phyloP scores from a whole-genome alignment of 179 eudicot species.

The Monotropa hypopitys region DNA sequence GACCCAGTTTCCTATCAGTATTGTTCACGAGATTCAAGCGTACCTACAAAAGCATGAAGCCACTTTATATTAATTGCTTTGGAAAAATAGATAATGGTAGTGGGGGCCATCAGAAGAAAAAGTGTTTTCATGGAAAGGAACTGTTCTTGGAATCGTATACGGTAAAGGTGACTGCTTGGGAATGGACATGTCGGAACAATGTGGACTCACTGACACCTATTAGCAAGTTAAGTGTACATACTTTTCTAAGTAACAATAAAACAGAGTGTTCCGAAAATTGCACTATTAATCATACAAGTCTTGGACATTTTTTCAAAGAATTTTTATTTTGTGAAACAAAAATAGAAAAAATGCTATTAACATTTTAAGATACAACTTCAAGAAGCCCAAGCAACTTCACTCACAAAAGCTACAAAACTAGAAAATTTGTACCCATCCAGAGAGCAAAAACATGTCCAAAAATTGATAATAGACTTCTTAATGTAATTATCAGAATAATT shows the following conservation, averaged over 20 bases:
- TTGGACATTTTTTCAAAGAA: not conserved
- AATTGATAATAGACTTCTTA: not conserved
- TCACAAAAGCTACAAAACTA: not conserved
- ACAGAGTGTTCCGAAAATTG: not conserved
- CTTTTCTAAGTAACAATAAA: not conserved
- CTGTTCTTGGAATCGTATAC: not conserved
- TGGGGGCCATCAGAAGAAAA: not conserved
- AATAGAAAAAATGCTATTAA: not conserved
- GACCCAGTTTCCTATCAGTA: conserved; percentile 81
- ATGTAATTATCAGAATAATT: too few relatives aligned
- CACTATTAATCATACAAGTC: not conserved
- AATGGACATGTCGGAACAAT: not conserved
- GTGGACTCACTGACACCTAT: not conserved
- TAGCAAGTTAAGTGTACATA: not conserved
- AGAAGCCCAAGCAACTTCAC: not conserved
- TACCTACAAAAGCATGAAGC: conserved; percentile 36
- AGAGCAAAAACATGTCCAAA: not conserved
- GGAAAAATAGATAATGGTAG: not conserved
- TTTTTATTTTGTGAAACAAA: not conserved
- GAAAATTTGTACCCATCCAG: not conserved
- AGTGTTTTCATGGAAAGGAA: not conserved
- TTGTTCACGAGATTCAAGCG: conserved; percentile 60
- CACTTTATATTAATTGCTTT: not conserved
- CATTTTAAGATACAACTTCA: not conserved
- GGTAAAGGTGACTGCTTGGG: not conserved